phyloP scores from a whole-genome alignment of 352 stramenopile species.

The Phytopythium sindhum region DNA sequence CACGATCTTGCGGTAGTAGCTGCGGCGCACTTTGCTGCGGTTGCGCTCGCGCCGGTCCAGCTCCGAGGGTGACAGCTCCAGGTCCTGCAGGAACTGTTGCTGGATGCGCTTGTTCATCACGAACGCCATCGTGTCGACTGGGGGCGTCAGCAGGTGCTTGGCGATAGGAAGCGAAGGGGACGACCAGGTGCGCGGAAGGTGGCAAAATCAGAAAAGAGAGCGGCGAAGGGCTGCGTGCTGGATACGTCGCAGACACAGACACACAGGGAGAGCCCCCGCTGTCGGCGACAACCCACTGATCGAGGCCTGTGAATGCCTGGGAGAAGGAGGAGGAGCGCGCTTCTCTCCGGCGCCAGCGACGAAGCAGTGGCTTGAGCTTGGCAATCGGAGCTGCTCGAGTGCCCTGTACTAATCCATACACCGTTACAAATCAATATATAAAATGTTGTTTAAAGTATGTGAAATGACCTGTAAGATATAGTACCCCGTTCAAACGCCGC shows the following conservation, averaged over 20 bases:
- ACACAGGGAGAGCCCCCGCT: no score
- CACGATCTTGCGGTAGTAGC: constrained; percentile 59
- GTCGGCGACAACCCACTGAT: no score
- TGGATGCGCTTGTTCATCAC: constrained; percentile 9
- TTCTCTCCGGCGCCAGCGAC: no score
- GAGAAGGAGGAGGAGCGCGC: no score
- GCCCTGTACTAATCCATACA: neutral
- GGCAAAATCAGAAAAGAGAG: constrained; percentile 7
- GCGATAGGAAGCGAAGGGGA: no score
- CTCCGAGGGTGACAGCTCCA: constrained; percentile 30
- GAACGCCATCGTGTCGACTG: constrained; percentile 2
- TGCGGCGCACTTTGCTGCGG: constrained; percentile 46
- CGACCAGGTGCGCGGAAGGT: neutral
- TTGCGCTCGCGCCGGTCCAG: constrained; percentile 44
- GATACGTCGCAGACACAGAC: neutral
- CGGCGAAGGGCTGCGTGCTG: no score
- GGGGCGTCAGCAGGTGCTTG: no score
- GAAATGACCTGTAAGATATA: neutral
- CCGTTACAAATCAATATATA: neutral
- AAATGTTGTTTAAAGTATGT: neutral
- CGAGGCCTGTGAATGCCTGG: no score
- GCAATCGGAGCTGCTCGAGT: neutral
- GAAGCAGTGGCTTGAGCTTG: neutral
- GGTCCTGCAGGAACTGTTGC: constrained; percentile 10
- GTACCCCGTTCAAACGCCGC: neutral